These are phyloP conservation scores for Mucor indicus DNA, from an alignment of 371 early-diverging fungal genomes.

Conservation along the genomic window DNA sequence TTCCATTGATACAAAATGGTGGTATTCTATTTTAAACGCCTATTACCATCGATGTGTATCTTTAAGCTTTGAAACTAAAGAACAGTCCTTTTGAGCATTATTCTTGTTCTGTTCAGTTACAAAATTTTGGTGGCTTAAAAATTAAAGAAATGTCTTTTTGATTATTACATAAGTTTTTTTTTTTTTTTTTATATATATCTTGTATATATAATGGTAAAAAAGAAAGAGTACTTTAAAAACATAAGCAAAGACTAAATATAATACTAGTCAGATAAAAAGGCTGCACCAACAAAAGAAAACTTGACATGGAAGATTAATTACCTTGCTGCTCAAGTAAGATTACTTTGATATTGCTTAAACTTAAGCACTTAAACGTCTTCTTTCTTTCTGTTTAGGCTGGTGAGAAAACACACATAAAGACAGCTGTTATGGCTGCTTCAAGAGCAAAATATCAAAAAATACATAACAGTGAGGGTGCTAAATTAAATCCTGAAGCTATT, in stretches of 20 bases:
- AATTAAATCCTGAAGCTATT: slow-evolving; percentile 2
- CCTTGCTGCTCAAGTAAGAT: slow-evolving; percentile 28
- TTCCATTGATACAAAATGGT: too few species aligned
- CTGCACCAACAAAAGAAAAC: slow-evolving; percentile 25
- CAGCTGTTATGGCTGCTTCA: slow-evolving; percentile 20
- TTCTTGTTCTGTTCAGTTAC: too few species aligned
- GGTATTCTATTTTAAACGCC: too few species aligned
- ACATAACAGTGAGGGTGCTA: neutral
- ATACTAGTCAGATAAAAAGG: slow-evolving; percentile 10
- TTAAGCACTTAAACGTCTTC: too few species aligned
- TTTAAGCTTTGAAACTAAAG: too few species aligned
- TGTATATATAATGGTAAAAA: neutral
- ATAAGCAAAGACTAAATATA: too few species aligned
- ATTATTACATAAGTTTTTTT: too few species aligned
- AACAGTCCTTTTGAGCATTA: too few species aligned
- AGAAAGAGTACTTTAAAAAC: neutral
- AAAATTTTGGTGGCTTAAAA: too few species aligned
- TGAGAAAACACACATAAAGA: slow-evolving; percentile 22
- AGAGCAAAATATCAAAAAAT: slow-evolving; percentile 22
- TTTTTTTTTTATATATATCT: too few species aligned
- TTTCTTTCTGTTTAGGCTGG: slow-evolving; percentile 15
- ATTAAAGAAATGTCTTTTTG: too few species aligned
- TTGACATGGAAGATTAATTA: slow-evolving; percentile 33
- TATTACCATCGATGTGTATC: too few species aligned
- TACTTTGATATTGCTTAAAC: neutral